Evolutionary conservation across 805 yeast species (phyloP).

Genomic region (Kazachstania bromeliacearum): DNA sequence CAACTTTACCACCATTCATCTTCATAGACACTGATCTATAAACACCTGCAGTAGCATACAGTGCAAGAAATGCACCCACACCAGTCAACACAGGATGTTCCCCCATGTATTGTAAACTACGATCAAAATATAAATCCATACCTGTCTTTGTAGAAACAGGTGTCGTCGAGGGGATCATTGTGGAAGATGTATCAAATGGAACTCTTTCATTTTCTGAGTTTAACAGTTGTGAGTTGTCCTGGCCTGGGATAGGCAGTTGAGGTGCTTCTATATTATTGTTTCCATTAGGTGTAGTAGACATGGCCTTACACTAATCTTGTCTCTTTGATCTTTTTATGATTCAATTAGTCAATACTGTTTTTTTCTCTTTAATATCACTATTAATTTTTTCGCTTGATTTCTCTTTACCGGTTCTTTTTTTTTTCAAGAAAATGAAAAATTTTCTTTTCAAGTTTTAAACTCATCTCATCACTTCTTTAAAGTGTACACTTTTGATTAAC

Average conservation of each 20-base stretch:
- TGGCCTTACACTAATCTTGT: too few relatives aligned
- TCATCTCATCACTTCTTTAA: constrained; percentile 21
- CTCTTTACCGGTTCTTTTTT: too few relatives aligned
- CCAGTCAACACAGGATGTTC: constrained; percentile 72
- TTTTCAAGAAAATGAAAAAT: background rate
- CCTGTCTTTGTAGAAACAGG: constrained; percentile 18
- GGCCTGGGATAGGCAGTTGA: constrained; percentile 25
- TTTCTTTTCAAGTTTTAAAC: constrained; percentile 4
- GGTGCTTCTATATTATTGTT: constrained; percentile 15
- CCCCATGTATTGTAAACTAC: constrained; percentile 48
- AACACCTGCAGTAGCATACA: constrained; percentile 57
- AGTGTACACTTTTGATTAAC: background rate
- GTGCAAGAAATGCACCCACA: constrained; percentile 55
- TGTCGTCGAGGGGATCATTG: background rate
- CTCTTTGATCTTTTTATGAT: too few relatives aligned
- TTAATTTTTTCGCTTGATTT: too few relatives aligned
- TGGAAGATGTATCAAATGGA: background rate
- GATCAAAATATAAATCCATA: constrained; percentile 57
- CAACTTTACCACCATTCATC: constrained; percentile 49
- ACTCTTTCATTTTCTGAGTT: background rate
- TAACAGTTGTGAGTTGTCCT: constrained; percentile 2
- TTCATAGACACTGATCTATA: constrained; percentile 37
- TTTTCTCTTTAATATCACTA: too few relatives aligned
- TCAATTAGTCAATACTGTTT: too few relatives aligned
- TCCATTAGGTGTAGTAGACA: too few relatives aligned